phyloP scores from a whole-genome alignment of 805 yeast species.

The Spathaspora hagerdaliae region DNA sequence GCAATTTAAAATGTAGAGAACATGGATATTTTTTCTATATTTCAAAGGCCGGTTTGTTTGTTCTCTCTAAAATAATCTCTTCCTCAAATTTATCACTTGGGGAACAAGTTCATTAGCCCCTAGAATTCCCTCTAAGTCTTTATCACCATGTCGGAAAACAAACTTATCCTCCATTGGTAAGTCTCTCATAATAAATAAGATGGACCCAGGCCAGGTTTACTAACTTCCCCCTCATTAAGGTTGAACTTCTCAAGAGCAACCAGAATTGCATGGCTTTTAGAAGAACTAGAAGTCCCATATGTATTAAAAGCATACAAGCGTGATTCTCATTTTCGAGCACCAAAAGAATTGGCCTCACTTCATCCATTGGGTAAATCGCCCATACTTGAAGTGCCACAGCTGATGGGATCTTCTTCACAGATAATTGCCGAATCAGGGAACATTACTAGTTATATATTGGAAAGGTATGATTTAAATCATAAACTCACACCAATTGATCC shows the following conservation, averaged over 20 bases:
- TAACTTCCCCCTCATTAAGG: conserved; percentile 13
- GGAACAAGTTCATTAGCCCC: neutral
- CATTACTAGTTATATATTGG: conserved; percentile 49
- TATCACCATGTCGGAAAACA: conserved; percentile 9
- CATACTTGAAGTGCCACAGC: conserved; percentile 23
- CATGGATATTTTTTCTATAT: too few relatives aligned
- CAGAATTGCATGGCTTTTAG: conserved; percentile 33
- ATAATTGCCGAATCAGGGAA: conserved; percentile 55
- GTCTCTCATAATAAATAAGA: conserved; percentile 3
- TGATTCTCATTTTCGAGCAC: conserved; percentile 21
- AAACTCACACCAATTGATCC: conserved; percentile 34
- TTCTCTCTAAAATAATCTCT: too few relatives aligned
- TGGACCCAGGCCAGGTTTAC: neutral
- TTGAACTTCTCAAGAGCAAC: conserved; percentile 29
- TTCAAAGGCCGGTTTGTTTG: too few relatives aligned
- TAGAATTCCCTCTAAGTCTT: neutral
- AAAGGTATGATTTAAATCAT: conserved; percentile 42
- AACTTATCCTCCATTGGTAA: conserved; percentile 20
- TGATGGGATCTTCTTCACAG: conserved; percentile 13
- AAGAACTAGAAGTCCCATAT: conserved; percentile 26
- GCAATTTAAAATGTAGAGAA: too few relatives aligned
- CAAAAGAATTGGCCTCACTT: conserved; percentile 20
- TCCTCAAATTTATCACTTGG: too few relatives aligned
- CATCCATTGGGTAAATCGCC: conserved; percentile 40
- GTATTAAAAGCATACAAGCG: conserved; percentile 26